Percentiles rank a stretch among this genome's conserved stretches.
phyloP scores from a whole-genome alignment of 1,284 basidiomycete genomes.

The Cryptococcus wingfieldii region DNA sequence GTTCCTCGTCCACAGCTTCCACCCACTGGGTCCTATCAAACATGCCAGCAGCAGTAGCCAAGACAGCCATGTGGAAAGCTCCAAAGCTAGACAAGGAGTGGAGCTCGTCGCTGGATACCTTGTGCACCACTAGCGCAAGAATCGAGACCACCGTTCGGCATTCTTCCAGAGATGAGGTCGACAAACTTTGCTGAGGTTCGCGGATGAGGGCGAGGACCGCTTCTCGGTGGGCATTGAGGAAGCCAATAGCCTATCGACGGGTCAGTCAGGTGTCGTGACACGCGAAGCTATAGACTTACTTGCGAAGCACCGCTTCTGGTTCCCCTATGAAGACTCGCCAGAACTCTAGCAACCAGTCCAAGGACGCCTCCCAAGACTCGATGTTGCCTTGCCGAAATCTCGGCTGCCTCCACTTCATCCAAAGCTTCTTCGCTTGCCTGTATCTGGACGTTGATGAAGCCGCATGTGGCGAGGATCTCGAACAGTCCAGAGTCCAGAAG shows the following conservation, averaged over 20 bases:
- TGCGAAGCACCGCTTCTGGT: conserved; percentile 30
- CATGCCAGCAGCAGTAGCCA: conserved; percentile 69
- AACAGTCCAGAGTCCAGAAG: conserved; percentile 76
- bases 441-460: conserved; percentile 78
- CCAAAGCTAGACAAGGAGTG: conserved; percentile 67
- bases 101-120: conserved; percentile 58
- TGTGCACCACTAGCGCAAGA: conserved; percentile 50
- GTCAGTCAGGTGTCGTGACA: not conserved
- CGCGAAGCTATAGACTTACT: conserved; percentile 12
- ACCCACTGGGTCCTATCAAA: conserved; percentile 64
- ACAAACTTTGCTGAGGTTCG: conserved; percentile 48
- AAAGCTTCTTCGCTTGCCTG: conserved; percentile 63
- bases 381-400: conserved; percentile 36
- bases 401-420: conserved; percentile 39
- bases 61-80: conserved; percentile 72
- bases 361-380: conserved; percentile 33
- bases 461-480: conserved; percentile 74
- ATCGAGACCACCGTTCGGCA: conserved; percentile 51
- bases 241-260: conserved; percentile 45
- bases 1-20: conserved; percentile 59
- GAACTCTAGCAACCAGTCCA: conserved; percentile 32
- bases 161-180: conserved; percentile 49
- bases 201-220: conserved; percentile 51
- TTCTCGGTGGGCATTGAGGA: conserved; percentile 54
- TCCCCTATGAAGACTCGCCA: conserved; percentile 29